Conservation (phyloP, 2,329 filamentous ascomycete genomes). For the Neurospora sp. region DNA sequence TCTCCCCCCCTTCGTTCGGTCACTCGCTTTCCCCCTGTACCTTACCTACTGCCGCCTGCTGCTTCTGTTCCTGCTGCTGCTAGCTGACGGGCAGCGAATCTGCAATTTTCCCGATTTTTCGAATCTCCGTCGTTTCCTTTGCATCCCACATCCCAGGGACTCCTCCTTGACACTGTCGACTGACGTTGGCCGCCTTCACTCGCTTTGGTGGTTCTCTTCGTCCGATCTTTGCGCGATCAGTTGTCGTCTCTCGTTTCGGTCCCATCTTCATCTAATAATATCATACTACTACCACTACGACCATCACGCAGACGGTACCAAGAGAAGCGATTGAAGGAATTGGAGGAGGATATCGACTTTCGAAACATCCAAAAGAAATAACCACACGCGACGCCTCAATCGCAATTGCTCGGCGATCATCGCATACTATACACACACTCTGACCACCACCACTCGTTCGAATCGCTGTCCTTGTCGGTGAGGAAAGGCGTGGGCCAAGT, state of each 20-base stretch:
- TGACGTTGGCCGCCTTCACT: conserved; percentile 37
- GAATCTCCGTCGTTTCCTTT: conserved; percentile 3
- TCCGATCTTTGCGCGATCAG: conserved; percentile 25
- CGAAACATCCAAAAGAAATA: neutral
- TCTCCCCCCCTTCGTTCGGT: neutral
- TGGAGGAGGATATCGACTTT: neutral
- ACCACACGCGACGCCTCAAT: neutral
- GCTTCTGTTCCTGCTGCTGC: neutral
- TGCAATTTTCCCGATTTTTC: conserved; percentile 6
- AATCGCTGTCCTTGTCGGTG: neutral
- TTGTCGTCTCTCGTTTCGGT: neutral
- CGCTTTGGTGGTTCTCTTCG: conserved; percentile 42
- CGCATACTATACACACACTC: neutral
- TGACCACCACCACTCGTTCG: neutral
- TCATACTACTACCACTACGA: neutral
- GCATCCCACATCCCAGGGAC: neutral
- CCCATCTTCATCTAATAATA: neutral
- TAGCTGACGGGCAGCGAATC: neutral
- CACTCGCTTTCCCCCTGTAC: neutral
- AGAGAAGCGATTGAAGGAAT: neutral
- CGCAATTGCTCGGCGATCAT: neutral
- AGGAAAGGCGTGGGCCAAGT: neutral
- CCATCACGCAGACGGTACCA: neutral
- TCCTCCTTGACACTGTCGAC: neutral
- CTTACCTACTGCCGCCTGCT: neutral